phyloP scores from a whole-genome alignment of 768 basidiomycete genomes.

The Tricholoma sp. region DNA sequence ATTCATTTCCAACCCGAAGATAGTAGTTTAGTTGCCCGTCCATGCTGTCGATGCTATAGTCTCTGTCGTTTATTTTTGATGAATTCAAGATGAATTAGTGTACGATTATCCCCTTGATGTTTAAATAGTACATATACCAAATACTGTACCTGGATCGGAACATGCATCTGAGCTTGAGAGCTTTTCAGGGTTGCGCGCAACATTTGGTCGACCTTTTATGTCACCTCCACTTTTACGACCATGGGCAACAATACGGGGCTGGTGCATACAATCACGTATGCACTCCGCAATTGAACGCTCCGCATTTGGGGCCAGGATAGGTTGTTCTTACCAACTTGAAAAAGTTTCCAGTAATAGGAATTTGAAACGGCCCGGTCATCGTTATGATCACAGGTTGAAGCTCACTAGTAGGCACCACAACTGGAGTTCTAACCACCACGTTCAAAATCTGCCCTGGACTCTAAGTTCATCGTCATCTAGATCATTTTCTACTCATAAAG shows the following conservation, averaged over 20 bases:
- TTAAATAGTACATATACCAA: too few relatives aligned
- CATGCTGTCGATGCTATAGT: background rate
- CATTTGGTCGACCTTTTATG: background rate
- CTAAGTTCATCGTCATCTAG: slow-evolving; percentile 4
- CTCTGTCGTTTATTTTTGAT: background rate
- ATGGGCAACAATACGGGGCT: slow-evolving; percentile 5
- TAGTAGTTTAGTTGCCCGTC: slow-evolving; percentile 7
- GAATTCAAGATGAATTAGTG: background rate
- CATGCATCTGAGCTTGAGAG: background rate
- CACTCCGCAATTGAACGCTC: background rate
- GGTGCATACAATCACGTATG: slow-evolving; percentile 1
- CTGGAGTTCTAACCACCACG: background rate
- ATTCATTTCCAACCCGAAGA: slow-evolving; percentile 14
- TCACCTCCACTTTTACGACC: slow-evolving; percentile 2
- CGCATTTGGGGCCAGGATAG: background rate
- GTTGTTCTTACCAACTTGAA: background rate
- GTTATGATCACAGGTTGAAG: too few relatives aligned
- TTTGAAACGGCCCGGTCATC: too few relatives aligned
- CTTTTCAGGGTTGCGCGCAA: background rate
- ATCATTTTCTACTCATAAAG: slow-evolving; percentile 10
- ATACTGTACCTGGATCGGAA: too few relatives aligned
- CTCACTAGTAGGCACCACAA: too few relatives aligned
- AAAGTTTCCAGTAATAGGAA: too few relatives aligned
- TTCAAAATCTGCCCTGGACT: background rate
- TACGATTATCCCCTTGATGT: background rate